These are phyloP conservation scores for Penicillium sp. DNA, from an alignment of 2,329 filamentous ascomycete genomes.

Conservation along the genomic window DNA sequence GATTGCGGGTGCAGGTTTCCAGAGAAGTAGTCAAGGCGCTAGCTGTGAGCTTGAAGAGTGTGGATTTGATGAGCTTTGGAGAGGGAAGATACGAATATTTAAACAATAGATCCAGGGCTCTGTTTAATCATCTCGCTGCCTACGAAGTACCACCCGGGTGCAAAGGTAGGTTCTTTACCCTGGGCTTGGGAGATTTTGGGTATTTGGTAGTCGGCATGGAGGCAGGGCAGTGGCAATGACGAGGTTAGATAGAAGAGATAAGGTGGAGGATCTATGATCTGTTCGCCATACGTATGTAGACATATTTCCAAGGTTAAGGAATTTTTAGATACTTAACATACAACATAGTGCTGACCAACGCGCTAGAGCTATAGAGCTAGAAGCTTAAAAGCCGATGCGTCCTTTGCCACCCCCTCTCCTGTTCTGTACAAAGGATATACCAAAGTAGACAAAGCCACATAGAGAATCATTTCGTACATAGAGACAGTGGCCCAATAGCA, in stretches of 20 bases:
- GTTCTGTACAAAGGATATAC: neutral
- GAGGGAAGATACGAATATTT: neutral
- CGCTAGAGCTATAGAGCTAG: neutral
- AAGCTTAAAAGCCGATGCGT: neutral
- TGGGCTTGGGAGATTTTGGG: neutral
- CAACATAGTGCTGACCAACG: neutral
- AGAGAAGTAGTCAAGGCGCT: neutral
- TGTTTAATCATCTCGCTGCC: neutral
- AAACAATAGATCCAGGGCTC: too few relatives aligned
- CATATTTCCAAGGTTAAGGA: too few relatives aligned
- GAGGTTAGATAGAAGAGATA: neutral
- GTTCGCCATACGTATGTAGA: too few relatives aligned
- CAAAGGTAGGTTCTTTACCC: neutral
- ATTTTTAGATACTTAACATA: neutral
- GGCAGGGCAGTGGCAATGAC: neutral
- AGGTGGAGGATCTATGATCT: neutral
- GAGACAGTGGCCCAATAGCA: neutral
- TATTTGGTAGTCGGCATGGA: neutral
- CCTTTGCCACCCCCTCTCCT: neutral
- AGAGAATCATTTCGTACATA: neutral
- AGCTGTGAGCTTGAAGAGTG: neutral
- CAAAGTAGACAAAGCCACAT: neutral
- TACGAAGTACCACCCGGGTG: neutral
- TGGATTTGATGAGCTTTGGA: too few relatives aligned
- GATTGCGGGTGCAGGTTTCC: neutral